These are phyloP conservation scores for Kwoniella europaea DNA, from an alignment of 768 basidiomycete genomes.

Conservation along the genomic window DNA sequence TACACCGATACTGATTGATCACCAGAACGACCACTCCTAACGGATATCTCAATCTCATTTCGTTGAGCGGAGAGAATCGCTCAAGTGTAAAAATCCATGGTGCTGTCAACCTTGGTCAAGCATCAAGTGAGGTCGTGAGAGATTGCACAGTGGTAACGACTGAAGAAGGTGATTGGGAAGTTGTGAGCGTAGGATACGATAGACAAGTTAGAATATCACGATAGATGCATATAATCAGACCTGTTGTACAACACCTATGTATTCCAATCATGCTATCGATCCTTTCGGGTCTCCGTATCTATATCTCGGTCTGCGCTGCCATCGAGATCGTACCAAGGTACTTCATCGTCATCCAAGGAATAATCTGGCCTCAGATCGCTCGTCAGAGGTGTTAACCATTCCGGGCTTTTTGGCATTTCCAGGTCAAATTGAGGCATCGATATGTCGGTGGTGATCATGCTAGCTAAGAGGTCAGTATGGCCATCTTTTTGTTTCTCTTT, in stretches of 20 bases:
- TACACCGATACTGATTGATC: background rate
- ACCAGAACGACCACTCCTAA: conserved; percentile 52
- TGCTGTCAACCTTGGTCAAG: conserved; percentile 33
- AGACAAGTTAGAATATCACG: conserved; percentile 45
- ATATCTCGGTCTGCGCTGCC: background rate
- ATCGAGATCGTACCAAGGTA: conserved; percentile 25
- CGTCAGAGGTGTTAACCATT: conserved; percentile 19
- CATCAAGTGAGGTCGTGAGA: conserved; percentile 49
- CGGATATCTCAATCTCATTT: conserved; percentile 49
- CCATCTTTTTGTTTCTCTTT: background rate
- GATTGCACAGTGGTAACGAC: conserved; percentile 37
- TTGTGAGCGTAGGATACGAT: conserved; percentile 56
- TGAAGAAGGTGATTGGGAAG: conserved; percentile 26
- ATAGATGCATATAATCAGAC: conserved; percentile 6
- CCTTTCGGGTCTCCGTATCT: background rate
- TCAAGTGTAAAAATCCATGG: conserved; percentile 52
- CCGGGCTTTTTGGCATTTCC: conserved; percentile 14
- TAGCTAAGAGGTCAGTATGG: conserved; percentile 1
- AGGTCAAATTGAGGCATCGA: conserved; percentile 10
- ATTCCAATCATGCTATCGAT: background rate
- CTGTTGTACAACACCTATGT: background rate
- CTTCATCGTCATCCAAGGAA: conserved; percentile 17
- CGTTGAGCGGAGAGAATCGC: conserved; percentile 41
- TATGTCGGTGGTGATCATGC: conserved; percentile 18
- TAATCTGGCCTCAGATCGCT: conserved; percentile 11